These are phyloP conservation scores for Beverwykella pulmonaria DNA, from an alignment of 495 filamentous ascomycete genomes.

Conservation along the genomic window DNA sequence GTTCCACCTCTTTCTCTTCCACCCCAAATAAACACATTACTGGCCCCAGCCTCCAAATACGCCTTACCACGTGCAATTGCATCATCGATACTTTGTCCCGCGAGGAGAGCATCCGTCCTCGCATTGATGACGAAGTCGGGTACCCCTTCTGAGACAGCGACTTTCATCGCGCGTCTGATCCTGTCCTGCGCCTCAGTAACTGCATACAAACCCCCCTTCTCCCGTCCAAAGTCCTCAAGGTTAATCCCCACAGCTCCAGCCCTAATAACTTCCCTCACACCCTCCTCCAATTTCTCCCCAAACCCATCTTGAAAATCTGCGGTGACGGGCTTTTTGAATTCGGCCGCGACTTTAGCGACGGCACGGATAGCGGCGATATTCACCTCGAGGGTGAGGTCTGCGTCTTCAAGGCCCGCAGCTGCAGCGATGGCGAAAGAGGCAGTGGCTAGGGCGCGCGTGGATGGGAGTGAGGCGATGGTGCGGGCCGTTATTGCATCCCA, in stretches of 20 bases:
- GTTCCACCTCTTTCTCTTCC: conserved; percentile 23
- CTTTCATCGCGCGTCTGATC: conserved; percentile 19
- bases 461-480: conserved; percentile 48
- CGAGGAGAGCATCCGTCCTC: conserved; percentile 31
- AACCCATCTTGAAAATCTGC: conserved; percentile 37
- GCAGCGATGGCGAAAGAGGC: conserved; percentile 56
- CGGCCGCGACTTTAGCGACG: conserved; percentile 13
- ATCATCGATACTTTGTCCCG: conserved; percentile 17
- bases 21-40: conserved; percentile 37
- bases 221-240: conserved; percentile 32
- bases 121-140: conserved; percentile 38
- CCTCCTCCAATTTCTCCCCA: conserved; percentile 31
- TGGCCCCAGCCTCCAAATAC: conserved; percentile 35
- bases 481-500: conserved; percentile 54
- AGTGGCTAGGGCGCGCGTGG: conserved; percentile 56
- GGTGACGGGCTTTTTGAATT: conserved; percentile 25
- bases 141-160: conserved; percentile 23
- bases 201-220: conserved; percentile 13
- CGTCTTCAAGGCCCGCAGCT: conserved; percentile 49
- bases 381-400: conserved; percentile 46
- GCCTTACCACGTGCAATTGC: conserved; percentile 34
- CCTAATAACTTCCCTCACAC: conserved; percentile 6
- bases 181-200: conserved; percentile 15
- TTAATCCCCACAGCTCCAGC: conserved; percentile 32
- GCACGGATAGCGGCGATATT: conserved; percentile 43